Evolutionary conservation across 352 stramenopile species (phyloP).

Genomic region (Thraustochytrium sp.): DNA sequence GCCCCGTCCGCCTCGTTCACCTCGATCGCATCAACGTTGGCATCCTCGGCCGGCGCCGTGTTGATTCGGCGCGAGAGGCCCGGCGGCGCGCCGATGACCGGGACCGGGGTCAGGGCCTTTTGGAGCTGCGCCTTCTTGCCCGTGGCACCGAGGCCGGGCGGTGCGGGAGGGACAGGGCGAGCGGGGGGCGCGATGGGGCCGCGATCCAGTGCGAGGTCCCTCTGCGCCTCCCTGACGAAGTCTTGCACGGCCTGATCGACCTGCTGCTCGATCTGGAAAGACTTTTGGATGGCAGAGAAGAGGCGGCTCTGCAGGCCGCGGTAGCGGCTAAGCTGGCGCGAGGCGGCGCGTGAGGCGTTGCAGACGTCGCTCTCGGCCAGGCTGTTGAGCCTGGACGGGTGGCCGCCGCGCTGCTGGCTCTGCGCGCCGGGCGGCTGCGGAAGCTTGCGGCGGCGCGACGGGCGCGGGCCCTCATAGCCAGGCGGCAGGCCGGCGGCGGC

Average conservation of each 20-base stretch:
- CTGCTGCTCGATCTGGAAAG: not conserved
- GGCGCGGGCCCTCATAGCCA: no score
- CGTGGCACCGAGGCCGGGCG: not conserved
- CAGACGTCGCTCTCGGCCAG: not conserved
- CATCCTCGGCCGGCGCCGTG: no score
- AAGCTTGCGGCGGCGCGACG: no score
- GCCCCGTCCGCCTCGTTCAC: no score
- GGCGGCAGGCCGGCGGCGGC: no score
- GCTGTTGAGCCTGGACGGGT: not conserved
- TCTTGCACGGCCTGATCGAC: not conserved
- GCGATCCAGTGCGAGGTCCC: no score
- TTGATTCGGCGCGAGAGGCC: no score
- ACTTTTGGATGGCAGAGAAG: slow-evolving; percentile 5
- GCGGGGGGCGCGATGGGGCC: not conserved
- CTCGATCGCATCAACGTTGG: no score
- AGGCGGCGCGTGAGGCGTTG: slow-evolving; percentile 8
- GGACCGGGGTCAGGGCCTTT: no score
- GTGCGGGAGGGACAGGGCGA: not conserved
- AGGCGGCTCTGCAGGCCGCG: not conserved
- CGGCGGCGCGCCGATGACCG: no score
- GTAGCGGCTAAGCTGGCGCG: slow-evolving; percentile 8
- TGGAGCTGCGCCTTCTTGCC: no score
- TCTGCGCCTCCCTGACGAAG: not conserved
- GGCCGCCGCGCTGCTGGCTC: not conserved
- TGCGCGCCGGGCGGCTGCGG: no score